Evolutionary conservation across 164 flowering plant species (phyloP), one percentile per base, ranked within the genome.

Genomic region (Pachysandra terminalis): DNA sequence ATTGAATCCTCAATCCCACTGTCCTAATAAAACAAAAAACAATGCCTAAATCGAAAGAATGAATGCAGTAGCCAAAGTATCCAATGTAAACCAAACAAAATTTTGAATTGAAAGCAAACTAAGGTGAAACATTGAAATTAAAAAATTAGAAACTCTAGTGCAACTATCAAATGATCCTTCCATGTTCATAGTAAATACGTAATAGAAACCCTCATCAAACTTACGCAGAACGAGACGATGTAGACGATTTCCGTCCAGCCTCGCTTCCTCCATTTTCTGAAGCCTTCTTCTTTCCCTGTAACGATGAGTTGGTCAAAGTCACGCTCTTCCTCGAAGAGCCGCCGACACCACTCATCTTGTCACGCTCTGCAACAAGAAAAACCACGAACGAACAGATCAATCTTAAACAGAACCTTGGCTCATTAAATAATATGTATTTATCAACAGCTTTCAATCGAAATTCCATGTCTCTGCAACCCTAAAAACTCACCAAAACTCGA

Each of bases 221-320:
- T n/a, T 80, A 90, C 91, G 79, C 70, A 41, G 93, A 73, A 57
- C 95, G 93, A 59, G 93, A 78, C 45, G 88, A 60, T 3, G 85
- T 23, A 21, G 80, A 41, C 0, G 90, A 78, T 78, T 77, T 90
- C 22, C 86, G 72, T 6, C 75, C 69, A 27, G 28, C 58, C 4
- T 71, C 84, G 27, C 67, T 49, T 27, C 77, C 75, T 66, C 78
- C 86, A 67, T 79, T 78, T 56, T 85, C 86, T 0, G 67, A 58
- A 41, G 79, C 4, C 75, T 84, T 85, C 77, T 79, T 88, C 82
- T 67, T 84, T 13, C 72, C 75, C 10, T 56, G 78, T 0, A 59
- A 65, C 12, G 91, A 66, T 0, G 75, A 67, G 23, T 16, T 75
- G 40, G 79, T 53, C 73, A 80, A 55, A 15, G 86, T 73, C 68